Conservation (phyloP, 352 stramenopile species). For the Phytophthora pini region DNA sequence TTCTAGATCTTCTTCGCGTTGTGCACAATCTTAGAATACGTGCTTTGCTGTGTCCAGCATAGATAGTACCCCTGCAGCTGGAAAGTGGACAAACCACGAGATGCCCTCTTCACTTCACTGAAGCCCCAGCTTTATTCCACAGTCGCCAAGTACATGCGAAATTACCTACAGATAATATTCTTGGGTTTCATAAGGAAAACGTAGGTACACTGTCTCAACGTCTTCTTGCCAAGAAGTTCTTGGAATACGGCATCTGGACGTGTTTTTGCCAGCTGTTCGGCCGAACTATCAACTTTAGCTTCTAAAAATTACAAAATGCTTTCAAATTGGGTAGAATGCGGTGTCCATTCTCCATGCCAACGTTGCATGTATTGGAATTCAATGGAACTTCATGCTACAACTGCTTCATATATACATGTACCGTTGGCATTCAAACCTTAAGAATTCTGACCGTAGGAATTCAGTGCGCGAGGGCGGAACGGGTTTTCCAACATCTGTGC, state of each 20-base stretch:
- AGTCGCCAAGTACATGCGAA: conserved; percentile 4
- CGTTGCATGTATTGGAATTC: too few relatives aligned
- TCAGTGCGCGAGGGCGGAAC: conserved; percentile 17
- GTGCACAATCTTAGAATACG: conserved; percentile 12
- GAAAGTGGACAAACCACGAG: neutral
- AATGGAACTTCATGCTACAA: too few relatives aligned
- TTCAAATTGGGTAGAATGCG: too few relatives aligned
- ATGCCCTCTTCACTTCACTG: neutral
- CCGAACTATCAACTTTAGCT: too few relatives aligned
- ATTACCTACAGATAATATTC: neutral
- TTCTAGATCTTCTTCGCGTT: neutral
- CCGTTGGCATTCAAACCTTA: too few relatives aligned
- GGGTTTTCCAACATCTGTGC: conserved; percentile 23
- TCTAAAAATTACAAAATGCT: too few relatives aligned
- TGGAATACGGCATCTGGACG: too few relatives aligned
- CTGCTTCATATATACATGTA: too few relatives aligned
- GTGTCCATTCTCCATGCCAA: too few relatives aligned
- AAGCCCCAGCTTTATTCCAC: conserved; percentile 8
- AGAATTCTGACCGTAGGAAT: neutral
- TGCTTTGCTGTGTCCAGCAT: conserved; percentile 14
- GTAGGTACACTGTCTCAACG: too few relatives aligned
- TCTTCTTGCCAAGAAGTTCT: too few relatives aligned
- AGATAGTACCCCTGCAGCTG: conserved; percentile 11
- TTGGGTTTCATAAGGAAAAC: conserved; percentile 1
- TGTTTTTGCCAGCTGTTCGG: too few relatives aligned